Base-by-base conservation (phyloP, 176 grass and related monocot species). In the Carex littledalei region DNA sequence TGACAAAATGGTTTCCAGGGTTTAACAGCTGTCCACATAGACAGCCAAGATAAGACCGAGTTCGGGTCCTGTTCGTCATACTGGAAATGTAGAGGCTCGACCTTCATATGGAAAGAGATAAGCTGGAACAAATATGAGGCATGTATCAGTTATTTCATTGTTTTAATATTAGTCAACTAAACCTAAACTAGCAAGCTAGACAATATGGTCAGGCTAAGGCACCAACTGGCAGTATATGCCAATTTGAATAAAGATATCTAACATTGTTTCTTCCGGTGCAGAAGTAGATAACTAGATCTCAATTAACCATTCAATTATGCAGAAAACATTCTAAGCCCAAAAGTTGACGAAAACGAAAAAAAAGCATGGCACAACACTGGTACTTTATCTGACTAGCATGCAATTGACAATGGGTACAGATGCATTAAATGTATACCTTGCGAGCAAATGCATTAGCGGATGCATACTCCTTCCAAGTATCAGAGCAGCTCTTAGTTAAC, bases 381-480 rank as follows among this genome's bases (percentile, higher is more conserved):
- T 56, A 78, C 49, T 57, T 78, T 18, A 34, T 57, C 22, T 34
- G 52, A 57, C 24, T 56, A 13, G 21, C 49, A 22, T 29, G 47
- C 22, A 26, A 29, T 47, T 47, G 12, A 53, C 53, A 26, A 49
- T 53, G 47, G 26, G 52, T 21, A 47, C 17, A 20, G 37, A 52
- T 57, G 74, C 74, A 78, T 57, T 78, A 78, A 17, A 32, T 35
- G 24, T 78, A 65, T 92, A 95, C 95, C 91, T 94, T 93, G 22
- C n/a, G 83, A 81, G 93, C 77, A 93, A 90, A 98, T 37, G 87
- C 80, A 88, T 98, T 93, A 81, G 86, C 86, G 63, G 85, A 93
- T 67, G 94, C 73, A 81, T 90, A 94, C 45, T 90, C 88, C 84
- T 94, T 95, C 93, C 93, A 98, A 57, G 69, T 58, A 60, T 92